These are phyloP conservation scores for Candida andamanensis DNA, from an alignment of 805 yeast genomes.

Conservation along the genomic window DNA sequence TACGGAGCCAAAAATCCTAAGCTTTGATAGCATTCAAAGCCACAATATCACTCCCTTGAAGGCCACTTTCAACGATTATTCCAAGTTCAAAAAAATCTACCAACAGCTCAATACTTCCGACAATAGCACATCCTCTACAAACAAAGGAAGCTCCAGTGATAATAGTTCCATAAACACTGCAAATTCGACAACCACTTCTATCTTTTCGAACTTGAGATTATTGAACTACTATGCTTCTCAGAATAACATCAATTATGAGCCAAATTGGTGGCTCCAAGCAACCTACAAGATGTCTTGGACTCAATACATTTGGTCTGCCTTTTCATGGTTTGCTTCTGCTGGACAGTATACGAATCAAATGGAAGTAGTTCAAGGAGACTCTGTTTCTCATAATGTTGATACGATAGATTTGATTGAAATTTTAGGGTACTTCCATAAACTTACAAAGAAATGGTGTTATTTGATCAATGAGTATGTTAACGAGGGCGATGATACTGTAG, in stretches of 20 bases:
- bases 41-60: constrained; percentile 9
- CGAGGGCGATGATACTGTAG: constrained; percentile 23
- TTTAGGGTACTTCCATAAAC: constrained; percentile 35
- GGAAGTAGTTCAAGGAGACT: too few species aligned
- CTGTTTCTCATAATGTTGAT: constrained; percentile 4
- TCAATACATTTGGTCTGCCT: constrained; percentile 61
- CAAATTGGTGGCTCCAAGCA: constrained; percentile 41
- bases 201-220: constrained; percentile 11
- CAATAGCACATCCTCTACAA: constrained; percentile 1
- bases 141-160: constrained; percentile 10
- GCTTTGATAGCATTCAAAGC: constrained; percentile 3
- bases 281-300: constrained; percentile 51
- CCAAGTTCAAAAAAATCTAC: constrained; percentile 30
- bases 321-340: constrained; percentile 86
- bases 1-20: constrained; percentile 7
- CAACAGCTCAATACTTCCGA: constrained; percentile 13
- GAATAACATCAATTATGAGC: constrained; percentile 16
- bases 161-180: constrained; percentile 21
- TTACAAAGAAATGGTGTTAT: constrained; percentile 34
- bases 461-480: constrained; percentile 29
- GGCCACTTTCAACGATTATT: constrained; percentile 34
- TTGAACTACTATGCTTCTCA: constrained; percentile 3
- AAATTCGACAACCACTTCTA: constrained; percentile 11
- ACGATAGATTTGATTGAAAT: constrained; percentile 18
- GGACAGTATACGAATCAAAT: constrained; percentile 44